A percentile compares a stretch with the other conserved stretches of the same genome.
Conservation (phyloP, 495 filamentous ascomycete genomes). For the Penicillium arizonense region DNA sequence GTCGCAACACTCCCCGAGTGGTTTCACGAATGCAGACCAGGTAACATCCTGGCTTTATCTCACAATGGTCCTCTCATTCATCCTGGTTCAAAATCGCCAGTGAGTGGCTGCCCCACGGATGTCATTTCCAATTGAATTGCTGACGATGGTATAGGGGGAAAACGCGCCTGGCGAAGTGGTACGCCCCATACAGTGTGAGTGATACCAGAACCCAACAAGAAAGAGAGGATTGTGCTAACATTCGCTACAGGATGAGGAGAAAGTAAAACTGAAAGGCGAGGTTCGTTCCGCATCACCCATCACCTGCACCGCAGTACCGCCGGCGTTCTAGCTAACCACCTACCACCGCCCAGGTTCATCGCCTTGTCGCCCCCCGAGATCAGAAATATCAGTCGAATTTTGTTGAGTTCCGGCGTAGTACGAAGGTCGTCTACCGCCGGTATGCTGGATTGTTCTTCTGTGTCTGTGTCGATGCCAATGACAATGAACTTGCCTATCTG, state of each 20-base stretch:
- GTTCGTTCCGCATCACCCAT: conserved; percentile 30
- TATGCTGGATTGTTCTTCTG: conserved; percentile 99
- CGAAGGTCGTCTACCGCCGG: conserved; percentile 91
- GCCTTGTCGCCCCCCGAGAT: conserved; percentile 93
- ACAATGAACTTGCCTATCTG: conserved; percentile 95
- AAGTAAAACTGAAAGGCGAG: conserved; percentile 93
- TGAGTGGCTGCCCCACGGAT: conserved; percentile 40
- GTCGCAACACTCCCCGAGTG: conserved; percentile 8
- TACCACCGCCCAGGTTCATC: conserved; percentile 67
- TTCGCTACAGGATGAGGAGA: conserved; percentile 73
- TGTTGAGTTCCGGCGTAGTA: conserved; percentile 81
- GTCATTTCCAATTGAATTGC: background rate
- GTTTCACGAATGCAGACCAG: conserved; percentile 22
- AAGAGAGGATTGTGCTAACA: conserved; percentile 1
- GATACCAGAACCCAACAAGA: background rate
- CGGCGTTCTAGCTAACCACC: conserved; percentile 8
- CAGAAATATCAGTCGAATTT: conserved; percentile 99
- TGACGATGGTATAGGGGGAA: conserved; percentile 71
- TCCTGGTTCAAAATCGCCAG: conserved; percentile 97
- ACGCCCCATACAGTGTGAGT: conserved; percentile 85
- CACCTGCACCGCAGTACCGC: background rate
- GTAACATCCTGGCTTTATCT: conserved; percentile 15
- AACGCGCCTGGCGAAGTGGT: conserved; percentile 98
- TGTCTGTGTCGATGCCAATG: conserved; percentile 97
- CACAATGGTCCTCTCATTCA: conserved; percentile 86